Evolutionary conservation across 352 stramenopile species (phyloP), one percentile per base, ranked within the genome.

Genomic region (Plasmopara halstedii): DNA sequence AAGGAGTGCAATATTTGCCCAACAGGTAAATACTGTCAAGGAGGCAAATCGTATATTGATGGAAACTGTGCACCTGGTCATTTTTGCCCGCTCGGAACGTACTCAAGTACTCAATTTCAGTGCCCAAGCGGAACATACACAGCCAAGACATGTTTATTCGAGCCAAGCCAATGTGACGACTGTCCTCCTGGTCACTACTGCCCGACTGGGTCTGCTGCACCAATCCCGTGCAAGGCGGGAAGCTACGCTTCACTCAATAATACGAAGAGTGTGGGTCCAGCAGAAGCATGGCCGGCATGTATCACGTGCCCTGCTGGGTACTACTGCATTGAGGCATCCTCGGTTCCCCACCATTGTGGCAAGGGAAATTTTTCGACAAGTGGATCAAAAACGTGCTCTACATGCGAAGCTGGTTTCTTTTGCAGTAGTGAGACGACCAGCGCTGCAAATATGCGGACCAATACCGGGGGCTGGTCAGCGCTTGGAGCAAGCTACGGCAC

Each of bases 1-100:
- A 53, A 29, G 1, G 81, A 92, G 43, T 97, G 90, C 47, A 60
- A 85, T 23, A 65, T 78, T 13, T 97, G 88, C 22, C 70, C 85
- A 0, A 67, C 68, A 14, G 91, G 91, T 17, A 80, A 74, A 42
- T 97, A 92, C 55, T 97, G 90, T 42, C 61, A 71, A 27, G 87
- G 84, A 15, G 83, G 70, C 4, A 91, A 89, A 25, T 77, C 71
- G 1, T 76, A 65, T 34, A 73, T 90, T 25, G 81, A 92, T 39
- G 81, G 78, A 10, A 62, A 44, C 26, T 92, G 81, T 51, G 73
- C 70, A 27, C 41, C 82, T 0, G 91, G 91, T 0, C 64, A 97
- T 53, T 97, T 95, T 48, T 97, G 91, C 54, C 86, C 85, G 9
- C 60, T 93, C 13, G 73, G 68, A 11, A 95, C 89, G 2, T 56